Evolutionary conservation across 2,329 filamentous ascomycete genomes (phyloP).

Genomic region (Xylaria sp.): DNA sequence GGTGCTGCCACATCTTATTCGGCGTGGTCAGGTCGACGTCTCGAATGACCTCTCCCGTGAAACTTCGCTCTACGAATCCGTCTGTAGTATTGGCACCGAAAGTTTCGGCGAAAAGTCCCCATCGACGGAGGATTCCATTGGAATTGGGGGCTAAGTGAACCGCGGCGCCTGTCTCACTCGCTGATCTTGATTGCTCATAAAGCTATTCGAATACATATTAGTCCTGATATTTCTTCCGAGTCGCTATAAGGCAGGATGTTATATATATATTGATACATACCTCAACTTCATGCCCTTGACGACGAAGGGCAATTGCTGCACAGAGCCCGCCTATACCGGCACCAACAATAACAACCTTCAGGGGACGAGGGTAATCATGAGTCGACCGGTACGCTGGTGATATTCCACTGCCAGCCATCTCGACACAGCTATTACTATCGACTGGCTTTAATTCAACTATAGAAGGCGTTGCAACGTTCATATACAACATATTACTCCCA

Average conservation of each 20-base stretch:
- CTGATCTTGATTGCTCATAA: constrained; percentile 66
- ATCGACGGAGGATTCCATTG: constrained; percentile 63
- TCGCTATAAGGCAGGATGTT: neutral
- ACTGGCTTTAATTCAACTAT: neutral
- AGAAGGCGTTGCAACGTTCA: neutral
- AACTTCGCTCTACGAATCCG: constrained; percentile 40
- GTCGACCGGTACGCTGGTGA: neutral
- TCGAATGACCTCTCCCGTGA: constrained; percentile 39
- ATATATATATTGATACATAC: constrained; percentile 6
- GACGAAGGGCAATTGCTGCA: constrained; percentile 47
- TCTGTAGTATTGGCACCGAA: constrained; percentile 52
- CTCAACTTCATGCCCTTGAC: constrained; percentile 33
- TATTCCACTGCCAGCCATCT: neutral
- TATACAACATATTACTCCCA: neutral
- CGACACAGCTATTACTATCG: neutral
- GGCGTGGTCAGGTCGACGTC: constrained; percentile 51
- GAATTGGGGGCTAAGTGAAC: constrained; percentile 72
- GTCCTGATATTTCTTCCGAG: neutral
- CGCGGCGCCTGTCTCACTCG: constrained; percentile 68
- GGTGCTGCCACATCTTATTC: constrained; percentile 62
- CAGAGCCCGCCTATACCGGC: constrained; percentile 50
- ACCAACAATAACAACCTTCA: constrained; percentile 44
- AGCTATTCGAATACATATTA: constrained; percentile 51
- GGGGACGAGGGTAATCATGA: neutral
- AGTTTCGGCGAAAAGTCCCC: constrained; percentile 53